Evolutionary conservation across 495 filamentous ascomycete species (phyloP).

Genomic region (Lasiosphaeria hispida): DNA sequence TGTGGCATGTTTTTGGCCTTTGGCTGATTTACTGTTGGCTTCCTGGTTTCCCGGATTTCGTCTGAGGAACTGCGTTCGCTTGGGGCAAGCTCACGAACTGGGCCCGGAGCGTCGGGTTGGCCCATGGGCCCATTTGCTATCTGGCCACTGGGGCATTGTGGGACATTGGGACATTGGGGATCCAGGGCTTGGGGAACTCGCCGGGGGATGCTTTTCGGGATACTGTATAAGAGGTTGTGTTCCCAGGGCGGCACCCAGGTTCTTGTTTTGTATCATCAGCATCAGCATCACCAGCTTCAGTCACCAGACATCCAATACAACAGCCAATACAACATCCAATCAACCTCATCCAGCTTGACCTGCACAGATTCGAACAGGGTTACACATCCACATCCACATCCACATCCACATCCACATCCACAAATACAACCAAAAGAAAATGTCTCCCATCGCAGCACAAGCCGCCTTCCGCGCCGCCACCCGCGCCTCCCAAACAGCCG

Average conservation of each 20-base stretch:
- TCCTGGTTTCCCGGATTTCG: not conserved
- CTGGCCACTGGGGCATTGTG: constrained; percentile 1
- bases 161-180: constrained; percentile 4
- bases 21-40: not conserved
- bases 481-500: not conserved
- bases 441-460: constrained; percentile 27
- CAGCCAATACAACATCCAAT: not conserved
- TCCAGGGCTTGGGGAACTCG: not conserved
- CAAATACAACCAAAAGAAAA: constrained; percentile 17
- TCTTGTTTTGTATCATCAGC: constrained; percentile 14
- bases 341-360: not conserved
- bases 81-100: not conserved
- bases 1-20: constrained; percentile 15
- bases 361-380: not conserved
- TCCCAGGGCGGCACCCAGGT: not conserved
- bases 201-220: not conserved
- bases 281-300: constrained; percentile 15
- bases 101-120: constrained; percentile 1
- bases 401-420: constrained; percentile 2
- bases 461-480: constrained; percentile 25
- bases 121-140: constrained; percentile 1
- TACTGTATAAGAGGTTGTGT: constrained; percentile 15
- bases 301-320: constrained; percentile 8
- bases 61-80: not conserved
- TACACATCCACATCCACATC: constrained; percentile 1